Evolutionary conservation across 2,329 filamentous ascomycete genomes (phyloP), one percentile per base, ranked within the genome.

Genomic region (Aurifilum marmelostoma): DNA sequence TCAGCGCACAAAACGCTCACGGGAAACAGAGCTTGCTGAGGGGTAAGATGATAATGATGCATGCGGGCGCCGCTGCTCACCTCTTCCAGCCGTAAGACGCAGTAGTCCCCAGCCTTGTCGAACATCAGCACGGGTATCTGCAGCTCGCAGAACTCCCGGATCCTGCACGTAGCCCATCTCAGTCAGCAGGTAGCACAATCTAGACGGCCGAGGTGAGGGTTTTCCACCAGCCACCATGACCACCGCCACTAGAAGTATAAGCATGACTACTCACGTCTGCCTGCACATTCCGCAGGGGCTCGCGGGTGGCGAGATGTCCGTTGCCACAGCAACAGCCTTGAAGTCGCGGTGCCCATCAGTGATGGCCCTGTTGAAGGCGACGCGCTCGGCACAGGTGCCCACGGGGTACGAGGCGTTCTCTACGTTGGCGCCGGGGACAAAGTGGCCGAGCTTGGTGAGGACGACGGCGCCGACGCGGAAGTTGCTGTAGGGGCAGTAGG

Each of bases 271-370:
- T 82, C 77, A 93, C 91, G 95, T 97, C 79, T 97, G 95, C 75
- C 95, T 86, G 79, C 95, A 98, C 94, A 97, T 97, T 67, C 96
- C 96, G 78, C 96, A 99, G 0, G 96, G 96, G 71, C 90, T 90
- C 62, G 87, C 87, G 4, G 89, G 88, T 39, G 88, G 87, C 41
- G 80, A 81, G 56, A 92, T 91, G 77, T 97, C 92, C 7, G 94
- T 97, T 8, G 92, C 87, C 4, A 99, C 94, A 21, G 92, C 95
- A 29, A 99, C 80, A 27, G 94, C 95, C 76, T 88, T 90, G 81
- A 97, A 93, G 39, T 74, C 76, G 43, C 79, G 80, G 73, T 86
- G 80, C 3, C 87, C 87, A 65, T 82, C 82, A 8, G 88, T 87
- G 6, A 97, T 87, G 29, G 95, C 95, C 52, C 89, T 93, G 9